Evolutionary conservation across 2,329 filamentous ascomycete species (phyloP).

Genomic region (Neonectria ditissima): DNA sequence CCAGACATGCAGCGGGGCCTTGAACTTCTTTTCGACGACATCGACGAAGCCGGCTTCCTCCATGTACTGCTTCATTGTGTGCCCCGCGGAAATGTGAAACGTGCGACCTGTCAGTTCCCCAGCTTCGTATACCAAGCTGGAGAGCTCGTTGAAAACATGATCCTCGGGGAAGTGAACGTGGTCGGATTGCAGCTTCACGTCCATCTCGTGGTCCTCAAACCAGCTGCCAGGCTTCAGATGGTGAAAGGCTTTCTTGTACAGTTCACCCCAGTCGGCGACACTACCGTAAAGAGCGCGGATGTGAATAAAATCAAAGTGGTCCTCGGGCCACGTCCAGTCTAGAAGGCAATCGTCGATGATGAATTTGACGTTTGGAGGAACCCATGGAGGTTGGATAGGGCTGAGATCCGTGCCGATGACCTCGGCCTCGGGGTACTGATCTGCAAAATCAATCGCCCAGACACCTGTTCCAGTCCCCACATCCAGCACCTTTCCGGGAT

Average conservation of each 20-base stretch:
- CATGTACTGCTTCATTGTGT: conserved; percentile 9
- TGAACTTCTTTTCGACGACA: conserved; percentile 10
- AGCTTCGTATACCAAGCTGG: conserved; percentile 1
- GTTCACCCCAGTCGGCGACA: conserved; percentile 13
- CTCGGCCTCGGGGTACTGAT: conserved; percentile 57
- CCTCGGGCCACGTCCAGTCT: conserved; percentile 11
- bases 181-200: conserved; percentile 8
- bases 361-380: conserved; percentile 25
- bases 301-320: conserved; percentile 20
- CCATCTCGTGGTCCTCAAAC: conserved; percentile 13
- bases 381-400: conserved; percentile 61
- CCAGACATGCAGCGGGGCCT: conserved; percentile 4
- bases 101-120: background rate
- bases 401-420: conserved; percentile 66
- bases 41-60: conserved; percentile 11
- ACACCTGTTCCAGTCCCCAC: conserved; percentile 26
- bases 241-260: conserved; percentile 10
- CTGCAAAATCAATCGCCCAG: conserved; percentile 55
- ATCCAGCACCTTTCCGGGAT: conserved; percentile 52
- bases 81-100: background rate
- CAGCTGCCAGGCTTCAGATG: conserved; percentile 8
- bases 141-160: conserved; percentile 7
- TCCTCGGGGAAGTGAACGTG: conserved; percentile 4
- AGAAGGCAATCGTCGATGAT: conserved; percentile 25
- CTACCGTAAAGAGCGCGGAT: conserved; percentile 12